Conservation (phyloP, 108 stramenopile species). For the Skeletonema menzelii region DNA sequence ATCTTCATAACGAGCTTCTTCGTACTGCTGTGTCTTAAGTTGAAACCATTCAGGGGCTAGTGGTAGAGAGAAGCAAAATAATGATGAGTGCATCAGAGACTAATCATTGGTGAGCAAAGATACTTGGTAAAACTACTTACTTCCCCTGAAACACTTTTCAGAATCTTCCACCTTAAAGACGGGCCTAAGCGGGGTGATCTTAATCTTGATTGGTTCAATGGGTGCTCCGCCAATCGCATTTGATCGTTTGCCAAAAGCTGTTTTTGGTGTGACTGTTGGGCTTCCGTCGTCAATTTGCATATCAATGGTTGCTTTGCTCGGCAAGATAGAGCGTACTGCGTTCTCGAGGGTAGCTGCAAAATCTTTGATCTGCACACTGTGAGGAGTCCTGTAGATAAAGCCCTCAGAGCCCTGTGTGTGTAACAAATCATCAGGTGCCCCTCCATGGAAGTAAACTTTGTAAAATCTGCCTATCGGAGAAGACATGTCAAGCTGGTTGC, state of each 20-base stretch:
- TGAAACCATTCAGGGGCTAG: conserved; percentile 48
- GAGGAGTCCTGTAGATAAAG: conserved; percentile 81
- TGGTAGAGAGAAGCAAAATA: neutral
- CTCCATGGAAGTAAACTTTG: conserved; percentile 89
- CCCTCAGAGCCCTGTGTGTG: conserved; percentile 56
- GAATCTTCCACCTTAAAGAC: conserved; percentile 49
- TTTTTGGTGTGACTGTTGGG: conserved; percentile 28
- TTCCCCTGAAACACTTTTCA: conserved; percentile 63
- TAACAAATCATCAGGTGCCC: conserved; percentile 85
- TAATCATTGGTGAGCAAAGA: neutral
- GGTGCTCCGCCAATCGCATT: conserved; percentile 61
- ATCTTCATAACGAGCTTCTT: conserved; percentile 12
- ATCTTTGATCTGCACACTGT: conserved; percentile 57
- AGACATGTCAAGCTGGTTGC: conserved; percentile 65
- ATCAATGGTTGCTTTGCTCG: conserved; percentile 80
- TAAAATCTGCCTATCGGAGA: conserved; percentile 82
- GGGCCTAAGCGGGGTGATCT: conserved; percentile 84
- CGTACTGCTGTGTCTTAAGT: conserved; percentile 35
- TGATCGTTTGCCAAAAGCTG: conserved; percentile 19
- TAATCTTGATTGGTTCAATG: conserved; percentile 77
- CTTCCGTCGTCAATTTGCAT: conserved; percentile 83
- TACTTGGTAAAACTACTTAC: conserved; percentile 67
- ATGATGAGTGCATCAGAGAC: neutral
- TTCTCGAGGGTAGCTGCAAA: conserved; percentile 71
- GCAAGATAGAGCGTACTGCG: conserved; percentile 74